Evolutionary conservation across 2,329 filamentous ascomycete genomes (phyloP).

Genomic region (Pseudogymnoascus sp.): DNA sequence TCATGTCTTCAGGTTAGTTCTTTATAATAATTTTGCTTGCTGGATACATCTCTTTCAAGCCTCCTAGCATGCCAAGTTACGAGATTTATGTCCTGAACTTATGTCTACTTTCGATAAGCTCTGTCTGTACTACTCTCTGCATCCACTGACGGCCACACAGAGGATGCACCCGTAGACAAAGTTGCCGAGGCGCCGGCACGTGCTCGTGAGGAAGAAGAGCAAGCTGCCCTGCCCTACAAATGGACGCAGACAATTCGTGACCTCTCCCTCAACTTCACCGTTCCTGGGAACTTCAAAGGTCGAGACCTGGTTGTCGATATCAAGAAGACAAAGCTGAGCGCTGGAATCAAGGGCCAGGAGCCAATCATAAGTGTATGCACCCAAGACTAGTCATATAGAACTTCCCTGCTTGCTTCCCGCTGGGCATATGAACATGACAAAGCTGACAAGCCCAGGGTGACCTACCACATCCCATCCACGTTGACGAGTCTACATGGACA

Average conservation of each 20-base stretch:
- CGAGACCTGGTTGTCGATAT: slow-evolving; percentile 76
- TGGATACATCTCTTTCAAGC: neutral
- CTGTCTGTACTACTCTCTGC: neutral
- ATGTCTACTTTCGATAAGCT: neutral
- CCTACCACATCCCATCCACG: slow-evolving; percentile 67
- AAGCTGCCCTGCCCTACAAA: slow-evolving; percentile 88
- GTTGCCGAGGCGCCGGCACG: slow-evolving; percentile 48
- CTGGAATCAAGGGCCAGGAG: slow-evolving; percentile 80
- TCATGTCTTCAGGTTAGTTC: neutral
- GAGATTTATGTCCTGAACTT: neutral
- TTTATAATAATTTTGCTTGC: neutral
- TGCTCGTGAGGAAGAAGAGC: slow-evolving; percentile 74
- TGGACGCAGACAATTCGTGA: slow-evolving; percentile 92
- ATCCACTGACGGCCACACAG: neutral
- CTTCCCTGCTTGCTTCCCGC: neutral
- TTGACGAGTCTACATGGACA: slow-evolving; percentile 93
- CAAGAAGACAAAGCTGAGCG: slow-evolving; percentile 67
- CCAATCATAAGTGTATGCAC: slow-evolving; percentile 66
- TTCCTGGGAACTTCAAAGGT: slow-evolving; percentile 77
- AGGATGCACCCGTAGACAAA: slow-evolving; percentile 35
- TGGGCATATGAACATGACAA: neutral
- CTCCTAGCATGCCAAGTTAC: neutral
- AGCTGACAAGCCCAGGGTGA: slow-evolving; percentile 55
- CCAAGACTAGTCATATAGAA: slow-evolving; percentile 1
- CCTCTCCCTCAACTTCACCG: slow-evolving; percentile 66